These are phyloP conservation scores for Chlorella vulgaris DNA, from an alignment of 139 green algal genomes.

Conservation along the genomic window DNA sequence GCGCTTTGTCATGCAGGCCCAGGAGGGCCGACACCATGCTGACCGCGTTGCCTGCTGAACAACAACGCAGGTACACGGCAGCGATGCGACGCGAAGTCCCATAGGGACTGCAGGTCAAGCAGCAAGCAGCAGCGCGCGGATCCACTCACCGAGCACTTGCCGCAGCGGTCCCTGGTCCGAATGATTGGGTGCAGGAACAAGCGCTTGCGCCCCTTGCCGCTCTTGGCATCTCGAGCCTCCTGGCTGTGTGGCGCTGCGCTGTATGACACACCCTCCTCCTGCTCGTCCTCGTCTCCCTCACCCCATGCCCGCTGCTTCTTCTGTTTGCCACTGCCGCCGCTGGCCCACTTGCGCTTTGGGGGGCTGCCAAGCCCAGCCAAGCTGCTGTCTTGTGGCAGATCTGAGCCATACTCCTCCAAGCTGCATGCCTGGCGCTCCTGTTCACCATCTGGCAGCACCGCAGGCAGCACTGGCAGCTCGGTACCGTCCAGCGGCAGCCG, in stretches of 20 bases:
- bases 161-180: conserved; percentile 18
- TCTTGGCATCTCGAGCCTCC: conserved; percentile 27
- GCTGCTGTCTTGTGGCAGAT: too few species aligned
- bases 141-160: conserved; percentile 6
- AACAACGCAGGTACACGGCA: too few species aligned
- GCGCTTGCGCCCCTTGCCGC: conserved; percentile 20
- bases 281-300: not conserved
- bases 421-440: not conserved
- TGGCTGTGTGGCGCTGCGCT: too few species aligned
- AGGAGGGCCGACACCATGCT: too few species aligned
- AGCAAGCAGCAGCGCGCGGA: not conserved
- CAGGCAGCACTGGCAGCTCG: not conserved
- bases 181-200: conserved; percentile 22
- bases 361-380: not conserved
- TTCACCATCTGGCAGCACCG: not conserved
- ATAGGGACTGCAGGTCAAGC: not conserved
- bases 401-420: not conserved
- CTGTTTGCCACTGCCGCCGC: not conserved
- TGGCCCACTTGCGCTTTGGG: not conserved
- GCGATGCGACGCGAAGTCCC: too few species aligned
- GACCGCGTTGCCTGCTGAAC: too few species aligned
- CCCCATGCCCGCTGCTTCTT: not conserved
- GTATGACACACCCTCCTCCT: not conserved
- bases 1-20: not conserved
- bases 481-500: not conserved